Conservation (phyloP, 176 grass and related monocot genomes). For the Zoysia japonica region DNA sequence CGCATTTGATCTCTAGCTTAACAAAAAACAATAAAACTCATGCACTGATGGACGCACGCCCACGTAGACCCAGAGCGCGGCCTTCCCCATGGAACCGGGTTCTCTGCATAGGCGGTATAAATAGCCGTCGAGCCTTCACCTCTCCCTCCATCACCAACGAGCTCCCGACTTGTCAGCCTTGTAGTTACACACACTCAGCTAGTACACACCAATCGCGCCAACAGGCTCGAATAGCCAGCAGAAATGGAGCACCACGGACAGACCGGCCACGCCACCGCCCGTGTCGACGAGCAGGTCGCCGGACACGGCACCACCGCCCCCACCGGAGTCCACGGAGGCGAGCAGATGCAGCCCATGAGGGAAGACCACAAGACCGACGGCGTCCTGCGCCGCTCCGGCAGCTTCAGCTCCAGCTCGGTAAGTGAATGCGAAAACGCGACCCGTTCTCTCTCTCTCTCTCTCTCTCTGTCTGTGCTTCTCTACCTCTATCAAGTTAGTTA, state of each 20-base stretch:
- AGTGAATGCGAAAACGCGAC: not conserved
- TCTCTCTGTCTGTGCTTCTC: too few relatives aligned
- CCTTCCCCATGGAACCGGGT: not conserved
- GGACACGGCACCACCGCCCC: not conserved
- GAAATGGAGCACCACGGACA: not conserved
- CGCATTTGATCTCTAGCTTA: too few relatives aligned
- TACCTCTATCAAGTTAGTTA: too few relatives aligned
- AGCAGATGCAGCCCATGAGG: conserved; percentile 21
- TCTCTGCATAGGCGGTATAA: not conserved
- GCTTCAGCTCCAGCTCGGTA: conserved; percentile 72
- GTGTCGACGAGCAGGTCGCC: not conserved
- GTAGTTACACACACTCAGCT: not conserved
- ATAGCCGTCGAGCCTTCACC: not conserved
- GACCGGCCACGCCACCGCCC: not conserved
- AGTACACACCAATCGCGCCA: not conserved
- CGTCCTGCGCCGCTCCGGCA: conserved; percentile 49
- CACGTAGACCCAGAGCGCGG: not conserved
- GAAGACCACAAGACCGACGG: conserved; percentile 36
- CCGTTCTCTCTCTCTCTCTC: too few relatives aligned
- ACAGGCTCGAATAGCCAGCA: not conserved
- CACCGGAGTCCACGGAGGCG: not conserved
- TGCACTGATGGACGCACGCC: too few relatives aligned
- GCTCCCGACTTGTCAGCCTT: not conserved
- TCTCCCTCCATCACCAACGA: not conserved
- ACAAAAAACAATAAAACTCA: too few relatives aligned